Base-by-base conservation (phyloP, 73 alveolate species). In the Diophrys sp. region DNA sequence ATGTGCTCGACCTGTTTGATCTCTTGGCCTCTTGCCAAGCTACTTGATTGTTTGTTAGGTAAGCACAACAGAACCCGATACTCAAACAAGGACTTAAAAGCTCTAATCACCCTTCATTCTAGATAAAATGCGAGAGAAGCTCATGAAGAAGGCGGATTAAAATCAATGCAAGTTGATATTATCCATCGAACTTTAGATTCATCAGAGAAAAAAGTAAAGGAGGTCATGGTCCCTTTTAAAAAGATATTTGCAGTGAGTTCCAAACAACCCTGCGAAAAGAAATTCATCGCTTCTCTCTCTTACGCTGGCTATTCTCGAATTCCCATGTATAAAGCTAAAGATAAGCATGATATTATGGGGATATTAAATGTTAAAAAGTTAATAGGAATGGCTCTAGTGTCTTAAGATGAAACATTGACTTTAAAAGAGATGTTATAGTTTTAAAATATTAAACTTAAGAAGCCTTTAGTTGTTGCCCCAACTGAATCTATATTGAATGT, bases 1-100 rank as follows among this genome's bases (percentile, higher is more conserved):
- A 93, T 87, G 90, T 33, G 82, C 56, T 14, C 79, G 27, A 57
- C 75, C 26, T 80, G 87, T 25, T 79, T 95, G 5, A 54, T 93
- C 0, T 34, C 90, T 23, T 87, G 74, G 62, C 98, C 98, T 1
- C 67, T 93, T 28, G 90, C 98, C 26, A 81, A 84, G 56, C 14
- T 90, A 25, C 77, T 93, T 25, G 98, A 93, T 78, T 70, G 67
- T 5, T 30, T 82, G 56, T 71, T 93, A 28, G 96, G 96, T 0
- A 80, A 79, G 76, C 90, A 82, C 54, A 75, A 44, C 62, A 31
- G 72, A 5, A 80, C 85, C 0, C 71, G 94, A 29, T 87, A 56
- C 74, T 33, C 82, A 25, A 87, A 81, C 77, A 82, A 73, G 73
- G 74, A 87, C 30, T 69, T 87, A 31, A 87, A 87, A 53, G 76